Evolutionary conservation across 2,329 filamentous ascomycete genomes (phyloP), one percentile per base, ranked within the genome.

Genomic region (Torrubiellomyces zombiae): DNA sequence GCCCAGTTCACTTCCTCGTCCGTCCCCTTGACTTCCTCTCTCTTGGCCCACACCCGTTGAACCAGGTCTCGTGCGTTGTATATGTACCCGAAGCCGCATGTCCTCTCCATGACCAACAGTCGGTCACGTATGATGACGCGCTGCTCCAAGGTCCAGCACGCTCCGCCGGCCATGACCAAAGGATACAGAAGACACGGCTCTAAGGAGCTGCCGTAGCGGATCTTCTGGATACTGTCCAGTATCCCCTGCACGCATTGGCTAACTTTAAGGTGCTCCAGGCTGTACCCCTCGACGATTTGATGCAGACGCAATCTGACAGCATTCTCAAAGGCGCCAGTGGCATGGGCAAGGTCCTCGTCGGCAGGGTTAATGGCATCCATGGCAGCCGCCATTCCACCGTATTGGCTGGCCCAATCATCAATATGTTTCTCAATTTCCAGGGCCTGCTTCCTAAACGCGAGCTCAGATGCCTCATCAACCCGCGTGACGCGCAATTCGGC

Each of bases 21-120:
- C 1, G 38, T 42, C 6, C 42, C 40, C 4, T 37, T 36, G 5
- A 36, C 30, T 15, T 42, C 28, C 18, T 49, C 45, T 18, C 45
- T 28, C 28, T 38, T 36, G 8, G 30, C 34, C 54, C 54, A 58
- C 0, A 56, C 52, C 4, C 43, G 41, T 28, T 56, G 50, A 3
- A 56, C 40, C 9, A 58, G 32, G 19, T 50, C 45, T 19, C 52
- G 34, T 1, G 50, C 47, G 17, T 53, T 48, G 18, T 52, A 46
- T 3, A 58, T 49, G 36, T 58, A 55, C 4, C 48, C 47, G 28
- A 57, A 57, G 0, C 53, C 53, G 15, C 51, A 43, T 0, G 53
- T 56, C 17, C 51, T 41, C 34, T 58, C 53, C 50, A 58, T 56
- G 9, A 57, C 46, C 36, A 56, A 42, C 24, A 55, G 38, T 4